These are phyloP conservation scores for Schizosaccharomyces octosporus DNA, from an alignment of 805 yeast genomes.

Conservation along the genomic window DNA sequence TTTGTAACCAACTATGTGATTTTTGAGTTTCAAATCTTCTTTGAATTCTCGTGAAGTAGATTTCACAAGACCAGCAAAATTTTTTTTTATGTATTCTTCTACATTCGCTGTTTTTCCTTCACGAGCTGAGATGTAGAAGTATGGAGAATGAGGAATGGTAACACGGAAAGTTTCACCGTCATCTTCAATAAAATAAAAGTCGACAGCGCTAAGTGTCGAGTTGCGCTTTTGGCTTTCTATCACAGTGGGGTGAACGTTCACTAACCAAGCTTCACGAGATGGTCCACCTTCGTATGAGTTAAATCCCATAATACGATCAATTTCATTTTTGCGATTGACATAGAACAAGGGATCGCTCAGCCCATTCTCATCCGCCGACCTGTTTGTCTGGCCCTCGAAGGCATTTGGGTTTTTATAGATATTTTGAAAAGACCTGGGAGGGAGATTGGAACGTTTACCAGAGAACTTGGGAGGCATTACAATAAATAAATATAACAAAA, in stretches of 20 bases:
- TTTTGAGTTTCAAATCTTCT: slow-evolving; percentile 20
- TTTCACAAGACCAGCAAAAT: slow-evolving; percentile 32
- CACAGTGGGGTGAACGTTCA: slow-evolving; percentile 78
- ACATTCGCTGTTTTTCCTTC: slow-evolving; percentile 41
- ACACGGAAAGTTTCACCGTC: slow-evolving; percentile 92
- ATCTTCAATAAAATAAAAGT: slow-evolving; percentile 78
- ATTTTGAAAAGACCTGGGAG: too few species aligned
- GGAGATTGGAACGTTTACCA: neutral
- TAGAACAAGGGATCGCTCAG: neutral
- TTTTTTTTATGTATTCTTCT: slow-evolving; percentile 56
- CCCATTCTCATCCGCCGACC: neutral
- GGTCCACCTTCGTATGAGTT: slow-evolving; percentile 54
- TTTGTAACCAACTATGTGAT: slow-evolving; percentile 61
- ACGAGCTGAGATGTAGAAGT: slow-evolving; percentile 48
- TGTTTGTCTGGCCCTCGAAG: neutral
- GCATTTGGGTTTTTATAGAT: neutral
- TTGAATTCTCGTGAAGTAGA: neutral
- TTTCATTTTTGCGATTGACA: slow-evolving; percentile 5
- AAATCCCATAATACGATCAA: slow-evolving; percentile 76
- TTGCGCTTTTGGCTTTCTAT: slow-evolving; percentile 20
- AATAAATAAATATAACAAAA: neutral
- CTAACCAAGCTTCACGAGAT: slow-evolving; percentile 61
- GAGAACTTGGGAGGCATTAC: neutral
- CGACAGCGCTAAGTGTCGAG: slow-evolving; percentile 71
- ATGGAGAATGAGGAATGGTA: slow-evolving; percentile 64